These are phyloP conservation scores for Calycina herbarum DNA, from an alignment of 2,329 filamentous ascomycete genomes.

Conservation along the genomic window DNA sequence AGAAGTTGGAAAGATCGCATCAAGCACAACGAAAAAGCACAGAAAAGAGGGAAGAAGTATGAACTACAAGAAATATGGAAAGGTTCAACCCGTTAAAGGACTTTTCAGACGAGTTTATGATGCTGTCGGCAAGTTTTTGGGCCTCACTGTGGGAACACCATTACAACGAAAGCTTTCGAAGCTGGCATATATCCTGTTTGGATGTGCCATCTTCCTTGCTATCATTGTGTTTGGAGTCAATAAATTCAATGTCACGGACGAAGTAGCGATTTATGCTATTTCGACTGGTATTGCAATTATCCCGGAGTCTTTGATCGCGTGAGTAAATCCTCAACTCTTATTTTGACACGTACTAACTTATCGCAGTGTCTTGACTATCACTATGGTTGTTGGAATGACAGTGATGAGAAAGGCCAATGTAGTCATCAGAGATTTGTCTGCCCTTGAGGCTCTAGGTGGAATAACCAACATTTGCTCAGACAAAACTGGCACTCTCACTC, in stretches of 20 bases:
- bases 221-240: constrained; percentile 43
- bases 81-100: constrained; percentile 49
- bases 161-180: constrained; percentile 65
- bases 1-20: constrained; percentile 57
- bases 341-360: constrained; percentile 38
- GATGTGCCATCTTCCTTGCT: constrained; percentile 48
- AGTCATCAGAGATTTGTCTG: constrained; percentile 47
- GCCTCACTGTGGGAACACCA: constrained; percentile 62
- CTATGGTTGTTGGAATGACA: constrained; percentile 50
- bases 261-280: constrained; percentile 37
- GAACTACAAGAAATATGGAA: constrained; percentile 47
- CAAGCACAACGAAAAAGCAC: constrained; percentile 49
- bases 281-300: constrained; percentile 55
- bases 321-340: constrained; percentile 15
- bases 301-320: constrained; percentile 55
- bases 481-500: constrained; percentile 72
- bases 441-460: constrained; percentile 67
- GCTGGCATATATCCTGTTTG: constrained; percentile 64
- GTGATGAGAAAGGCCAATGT: constrained; percentile 48
- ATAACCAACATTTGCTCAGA: constrained; percentile 77
- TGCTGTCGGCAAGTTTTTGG: constrained; percentile 54
- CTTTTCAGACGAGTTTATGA: constrained; percentile 48
- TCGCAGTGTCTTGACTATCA: constrained; percentile 53
- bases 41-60: constrained; percentile 53
- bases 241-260: constrained; percentile 49